Conservation (phyloP, 75 land plant species). For the Isoetes taiwanensis region DNA sequence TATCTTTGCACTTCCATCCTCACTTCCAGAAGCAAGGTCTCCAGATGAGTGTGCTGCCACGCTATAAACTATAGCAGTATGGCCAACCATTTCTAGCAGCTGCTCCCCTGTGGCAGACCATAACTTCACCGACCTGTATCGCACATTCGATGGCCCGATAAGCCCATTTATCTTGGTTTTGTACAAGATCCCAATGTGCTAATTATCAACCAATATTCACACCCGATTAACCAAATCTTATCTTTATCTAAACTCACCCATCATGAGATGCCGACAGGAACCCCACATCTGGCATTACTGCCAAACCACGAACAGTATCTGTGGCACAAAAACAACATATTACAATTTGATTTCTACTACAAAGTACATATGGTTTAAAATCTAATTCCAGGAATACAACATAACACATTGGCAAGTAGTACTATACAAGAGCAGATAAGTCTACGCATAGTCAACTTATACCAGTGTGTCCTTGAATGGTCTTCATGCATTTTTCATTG, state of each 20-base stretch:
- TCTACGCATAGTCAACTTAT: neutral
- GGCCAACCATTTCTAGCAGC: constrained; percentile 90
- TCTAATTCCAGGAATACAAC: too few relatives aligned
- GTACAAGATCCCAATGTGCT: too few relatives aligned
- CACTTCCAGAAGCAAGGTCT: constrained; percentile 88
- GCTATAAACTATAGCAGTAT: constrained; percentile 84
- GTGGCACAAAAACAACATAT: constrained; percentile 20
- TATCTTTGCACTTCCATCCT: constrained; percentile 80
- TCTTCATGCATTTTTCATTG: constrained; percentile 48
- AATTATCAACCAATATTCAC: too few relatives aligned
- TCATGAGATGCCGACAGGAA: constrained; percentile 99
- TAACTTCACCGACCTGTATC: constrained; percentile 70
- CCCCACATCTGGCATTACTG: constrained; percentile 70
- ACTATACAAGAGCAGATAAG: neutral
- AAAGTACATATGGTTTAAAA: too few relatives aligned
- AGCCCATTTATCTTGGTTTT: too few relatives aligned
- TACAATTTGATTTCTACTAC: too few relatives aligned
- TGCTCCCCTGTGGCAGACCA: constrained; percentile 79
- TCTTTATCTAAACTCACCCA: too few relatives aligned
- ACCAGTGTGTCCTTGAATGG: constrained; percentile 85
- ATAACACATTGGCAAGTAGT: too few relatives aligned
- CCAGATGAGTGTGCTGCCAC: constrained; percentile 76
- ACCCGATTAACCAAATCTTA: neutral
- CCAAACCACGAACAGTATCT: constrained; percentile 96
- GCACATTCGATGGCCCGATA: too few relatives aligned